phyloP scores from a whole-genome alignment of 2,329 filamentous ascomycete genomes.

The Colletotrichum limetticola region DNA sequence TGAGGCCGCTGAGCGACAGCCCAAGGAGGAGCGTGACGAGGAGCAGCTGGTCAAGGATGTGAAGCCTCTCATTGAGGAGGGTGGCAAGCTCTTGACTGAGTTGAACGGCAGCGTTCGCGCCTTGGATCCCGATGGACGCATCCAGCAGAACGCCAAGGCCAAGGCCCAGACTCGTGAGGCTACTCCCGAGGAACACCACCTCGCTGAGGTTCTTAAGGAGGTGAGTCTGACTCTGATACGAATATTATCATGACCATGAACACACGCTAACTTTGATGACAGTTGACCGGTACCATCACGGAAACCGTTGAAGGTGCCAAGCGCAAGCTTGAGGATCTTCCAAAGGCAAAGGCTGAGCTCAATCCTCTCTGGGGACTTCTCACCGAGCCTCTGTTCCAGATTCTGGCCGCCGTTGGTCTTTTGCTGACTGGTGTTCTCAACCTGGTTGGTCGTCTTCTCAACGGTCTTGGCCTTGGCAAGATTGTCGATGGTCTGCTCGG shows the following conservation, averaged over 20 bases:
- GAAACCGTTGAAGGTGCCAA: conserved; percentile 88
- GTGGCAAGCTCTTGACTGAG: conserved; percentile 82
- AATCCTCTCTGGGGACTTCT: conserved; percentile 89
- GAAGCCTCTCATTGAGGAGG: conserved; percentile 89
- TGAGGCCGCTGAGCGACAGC: conserved; percentile 81
- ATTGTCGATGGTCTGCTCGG: conserved; percentile 83
- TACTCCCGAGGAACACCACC: conserved; percentile 83
- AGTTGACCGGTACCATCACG: conserved; percentile 82
- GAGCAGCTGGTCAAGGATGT: conserved; percentile 88
- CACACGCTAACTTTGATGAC: background rate
- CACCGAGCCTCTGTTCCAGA: conserved; percentile 90
- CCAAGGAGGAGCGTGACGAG: conserved; percentile 89
- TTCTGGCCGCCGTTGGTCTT: conserved; percentile 87
- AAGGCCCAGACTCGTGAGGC: conserved; percentile 80
- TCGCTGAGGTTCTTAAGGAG: conserved; percentile 88
- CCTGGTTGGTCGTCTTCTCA: conserved; percentile 82
- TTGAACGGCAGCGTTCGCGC: conserved; percentile 88
- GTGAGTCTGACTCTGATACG: conserved; percentile 42
- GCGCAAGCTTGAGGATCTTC: conserved; percentile 90
- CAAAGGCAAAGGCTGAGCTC: conserved; percentile 92
- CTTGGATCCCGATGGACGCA: conserved; percentile 88
- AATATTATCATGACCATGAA: background rate
- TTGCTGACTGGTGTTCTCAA: conserved; percentile 85
- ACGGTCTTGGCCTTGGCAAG: conserved; percentile 84
- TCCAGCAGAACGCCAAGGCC: conserved; percentile 86